Base-by-base conservation (phyloP, 495 filamentous ascomycete species). In the Hypoxylon trugodes region DNA sequence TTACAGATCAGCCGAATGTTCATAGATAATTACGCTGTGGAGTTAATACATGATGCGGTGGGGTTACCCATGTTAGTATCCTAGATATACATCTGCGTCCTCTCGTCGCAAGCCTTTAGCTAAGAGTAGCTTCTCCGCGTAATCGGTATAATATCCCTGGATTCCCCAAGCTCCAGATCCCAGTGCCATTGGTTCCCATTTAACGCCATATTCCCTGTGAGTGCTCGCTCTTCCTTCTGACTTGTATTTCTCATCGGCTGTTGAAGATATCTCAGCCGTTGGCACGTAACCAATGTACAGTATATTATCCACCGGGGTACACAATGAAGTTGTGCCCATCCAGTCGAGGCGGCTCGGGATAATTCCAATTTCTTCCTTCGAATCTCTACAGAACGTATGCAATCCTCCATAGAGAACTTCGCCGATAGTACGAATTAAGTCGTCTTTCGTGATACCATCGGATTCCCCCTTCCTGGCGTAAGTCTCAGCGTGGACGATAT, bases 371-470 rank as follows among this genome's bases (percentile, higher is more conserved):
- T 58, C 42, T 40, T 21, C 16, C 9, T 36, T 35, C 22, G 42
- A 36, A 9, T 28, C 19, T 28, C 13, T 13, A 1, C 19, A 13
- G 6, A 36, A 15, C 4, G 32, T 9, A 30, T 40, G 41, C 1
- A 47, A 8, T 19, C 54, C 54, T 26, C 32, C 33, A 16, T 48
- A 58, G 8, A 47, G 19, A 5, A 47, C 54, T 13, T 55, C 26
- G 13, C 42, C 18, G n/a, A 58, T 47, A 9, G 32, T 2, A 8
- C 32, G 13, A 7, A 58, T 9, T 9, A 58, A 28, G 16, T 58
- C 54, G 6, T 48, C 42, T 25, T 58, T 58, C 2, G 54, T 58
- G 9, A 58, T 33, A 4, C 54, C 54, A 13, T 58, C 54, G 4
- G 54, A 43, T 15, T 58, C 54, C 6, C 40, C 33, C 4, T 48